These are phyloP conservation scores for Lecanicillium sp. DNA, from an alignment of 2,329 filamentous ascomycete genomes.

Conservation along the genomic window DNA sequence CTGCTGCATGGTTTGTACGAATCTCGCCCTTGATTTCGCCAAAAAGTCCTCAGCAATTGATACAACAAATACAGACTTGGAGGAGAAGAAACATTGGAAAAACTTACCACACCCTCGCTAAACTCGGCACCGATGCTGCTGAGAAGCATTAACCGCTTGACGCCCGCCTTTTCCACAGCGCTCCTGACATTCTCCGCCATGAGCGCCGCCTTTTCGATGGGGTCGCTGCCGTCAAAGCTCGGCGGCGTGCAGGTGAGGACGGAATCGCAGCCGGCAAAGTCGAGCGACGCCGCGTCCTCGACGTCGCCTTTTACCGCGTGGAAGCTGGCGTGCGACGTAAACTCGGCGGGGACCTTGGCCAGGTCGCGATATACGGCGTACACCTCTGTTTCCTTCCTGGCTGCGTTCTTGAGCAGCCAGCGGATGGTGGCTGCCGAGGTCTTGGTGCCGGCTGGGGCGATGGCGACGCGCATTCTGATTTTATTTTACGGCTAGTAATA, in stretches of 20 bases:
- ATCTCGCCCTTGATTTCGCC: slow-evolving; percentile 33
- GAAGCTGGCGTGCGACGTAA: slow-evolving; percentile 14
- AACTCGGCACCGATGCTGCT: slow-evolving; percentile 25
- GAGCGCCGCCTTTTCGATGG: slow-evolving; percentile 3
- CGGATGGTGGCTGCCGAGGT: slow-evolving; percentile 18
- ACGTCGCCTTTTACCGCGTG: slow-evolving; percentile 16
- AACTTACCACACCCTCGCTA: slow-evolving; percentile 21
- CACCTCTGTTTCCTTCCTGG: slow-evolving; percentile 7
- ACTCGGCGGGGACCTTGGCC: slow-evolving; percentile 14
- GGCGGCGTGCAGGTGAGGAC: slow-evolving; percentile 18
- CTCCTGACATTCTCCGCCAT: slow-evolving; percentile 17
- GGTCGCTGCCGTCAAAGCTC: slow-evolving; percentile 10
- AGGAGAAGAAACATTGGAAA: no score
- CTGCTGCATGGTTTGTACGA: slow-evolving; percentile 25
- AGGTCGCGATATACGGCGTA: slow-evolving; percentile 16
- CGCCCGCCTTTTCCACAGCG: slow-evolving; percentile 17
- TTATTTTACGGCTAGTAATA: no score
- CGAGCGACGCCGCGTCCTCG: slow-evolving; percentile 13
- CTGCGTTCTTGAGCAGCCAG: slow-evolving; percentile 13
- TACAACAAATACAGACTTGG: no score
- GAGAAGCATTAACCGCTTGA: slow-evolving; percentile 23
- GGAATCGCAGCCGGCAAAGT: slow-evolving; percentile 15
- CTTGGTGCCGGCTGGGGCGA: slow-evolving; percentile 17
- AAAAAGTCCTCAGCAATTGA: no score
- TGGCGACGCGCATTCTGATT: slow-evolving; percentile 15